Base-by-base conservation (phyloP, 2,329 filamentous ascomycete genomes). In the Fusarium sublunatum region DNA sequence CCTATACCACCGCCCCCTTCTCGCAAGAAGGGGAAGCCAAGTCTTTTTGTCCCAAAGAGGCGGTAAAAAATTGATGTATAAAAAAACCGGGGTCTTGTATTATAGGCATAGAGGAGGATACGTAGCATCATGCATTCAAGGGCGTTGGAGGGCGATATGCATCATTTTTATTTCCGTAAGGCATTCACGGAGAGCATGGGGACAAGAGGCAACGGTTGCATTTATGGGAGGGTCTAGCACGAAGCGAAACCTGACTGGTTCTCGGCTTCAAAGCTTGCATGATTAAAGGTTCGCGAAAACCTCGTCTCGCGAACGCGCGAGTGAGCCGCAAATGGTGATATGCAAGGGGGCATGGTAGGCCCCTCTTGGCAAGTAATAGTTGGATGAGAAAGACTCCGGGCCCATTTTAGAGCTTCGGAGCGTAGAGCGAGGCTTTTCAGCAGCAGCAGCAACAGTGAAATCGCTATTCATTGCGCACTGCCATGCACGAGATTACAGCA, bases 11-110 rank as follows among this genome's bases (percentile, higher is more conserved):
- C 73, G 2, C 70, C 67, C 7, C 53, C 62, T 13, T 70, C 73
- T 34, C 71, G 75, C 48, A 81, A 80, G 60, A 80, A 78, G 64
- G 67, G 68, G 6, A 74, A 78, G n/a, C 75, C 75, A 3, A 81
- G 80, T 57, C 78, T 79, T 12, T 82, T 82, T 54, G 79, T 82
- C 19, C 75, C 77, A 44, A 76, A 76, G 61, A 77, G 73, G 48
- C 74, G 73, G 22, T 75, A 58, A 44, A 32, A 8, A 36, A 29
- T 26, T 9, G 28, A 49, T 36, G 26, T 41, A 54, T 13, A 6
- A 40, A 46, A 26, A 38, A 41, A 24, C 40, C 28, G 51, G 55
- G 28, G 36, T 39, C 38, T 32, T 58, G 57, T 54, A 58, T 29
- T 49, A 55, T 57, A 46, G 41, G 22, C 28, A 52, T 68, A 60